These are phyloP conservation scores for Nepenthes alata DNA, from an alignment of 179 eudicot genomes.

Conservation along the genomic window DNA sequence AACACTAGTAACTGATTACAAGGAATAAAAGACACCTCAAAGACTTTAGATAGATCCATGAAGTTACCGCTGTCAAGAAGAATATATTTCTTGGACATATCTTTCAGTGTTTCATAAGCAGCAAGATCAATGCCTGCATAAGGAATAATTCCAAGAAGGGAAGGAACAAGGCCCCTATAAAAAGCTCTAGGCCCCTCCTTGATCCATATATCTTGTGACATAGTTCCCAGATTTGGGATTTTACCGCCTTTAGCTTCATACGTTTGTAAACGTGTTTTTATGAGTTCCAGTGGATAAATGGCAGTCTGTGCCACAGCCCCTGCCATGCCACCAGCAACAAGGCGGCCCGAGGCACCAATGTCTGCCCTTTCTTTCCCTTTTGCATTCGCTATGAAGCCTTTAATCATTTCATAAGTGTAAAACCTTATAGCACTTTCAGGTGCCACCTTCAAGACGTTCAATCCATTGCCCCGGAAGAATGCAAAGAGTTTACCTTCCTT, in stretches of 20 bases:
- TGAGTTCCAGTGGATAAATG: conserved; percentile 88
- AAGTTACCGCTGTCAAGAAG: conserved; percentile 55
- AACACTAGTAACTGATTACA: neutral
- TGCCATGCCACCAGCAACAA: conserved; percentile 79
- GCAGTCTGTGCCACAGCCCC: conserved; percentile 93
- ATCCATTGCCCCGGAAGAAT: conserved; percentile 85
- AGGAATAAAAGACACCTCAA: neutral
- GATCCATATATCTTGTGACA: conserved; percentile 70
- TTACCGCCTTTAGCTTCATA: conserved; percentile 42
- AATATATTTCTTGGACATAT: conserved; percentile 56
- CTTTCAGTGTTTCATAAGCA: conserved; percentile 81
- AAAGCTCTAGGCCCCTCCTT: conserved; percentile 83
- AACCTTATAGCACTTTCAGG: conserved; percentile 93
- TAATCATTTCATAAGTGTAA: conserved; percentile 75
- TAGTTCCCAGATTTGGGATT: conserved; percentile 47
- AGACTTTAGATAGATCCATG: neutral
- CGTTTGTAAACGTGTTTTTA: conserved; percentile 84
- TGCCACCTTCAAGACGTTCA: conserved; percentile 79
- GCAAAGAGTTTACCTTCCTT: conserved; percentile 66
- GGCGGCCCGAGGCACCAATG: conserved; percentile 67
- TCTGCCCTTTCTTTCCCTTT: conserved; percentile 55
- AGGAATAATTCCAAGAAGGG: conserved; percentile 83
- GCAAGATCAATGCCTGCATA: conserved; percentile 92
- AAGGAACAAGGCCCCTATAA: conserved; percentile 75
- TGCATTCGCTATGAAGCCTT: conserved; percentile 41